Evolutionary conservation across 257 asterid genomes (phyloP).

Genomic region (Jacaranda mimosifolia): DNA sequence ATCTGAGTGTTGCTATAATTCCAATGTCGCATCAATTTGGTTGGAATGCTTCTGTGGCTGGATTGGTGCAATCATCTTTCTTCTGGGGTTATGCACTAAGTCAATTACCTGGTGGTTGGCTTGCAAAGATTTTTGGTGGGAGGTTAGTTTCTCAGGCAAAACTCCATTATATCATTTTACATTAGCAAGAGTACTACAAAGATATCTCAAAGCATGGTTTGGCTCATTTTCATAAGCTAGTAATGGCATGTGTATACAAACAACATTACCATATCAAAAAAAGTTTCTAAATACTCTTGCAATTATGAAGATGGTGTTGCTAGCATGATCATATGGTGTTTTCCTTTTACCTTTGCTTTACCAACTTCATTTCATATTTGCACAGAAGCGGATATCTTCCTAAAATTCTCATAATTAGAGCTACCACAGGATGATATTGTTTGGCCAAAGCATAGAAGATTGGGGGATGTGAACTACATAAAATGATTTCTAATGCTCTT

Average conservation of each 20-base stretch:
- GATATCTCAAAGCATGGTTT: conserved; percentile 15
- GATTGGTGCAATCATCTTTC: conserved; percentile 97
- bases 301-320: background rate
- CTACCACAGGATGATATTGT: background rate
- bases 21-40: conserved; percentile 99
- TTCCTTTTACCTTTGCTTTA: background rate
- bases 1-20: conserved; percentile 92
- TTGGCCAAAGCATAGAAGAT: conserved; percentile 5
- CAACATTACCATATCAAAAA: background rate
- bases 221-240: conserved; percentile 14
- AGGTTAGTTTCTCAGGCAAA: conserved; percentile 67
- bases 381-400: background rate
- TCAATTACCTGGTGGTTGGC: conserved; percentile 99
- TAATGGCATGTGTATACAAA: conserved; percentile 16
- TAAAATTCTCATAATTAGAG: conserved; percentile 2
- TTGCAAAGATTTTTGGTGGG: conserved; percentile 91
- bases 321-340: conserved; percentile 6
- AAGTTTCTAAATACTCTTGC: background rate
- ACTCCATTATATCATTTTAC: conserved; percentile 10
- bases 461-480: conserved; percentile 11
- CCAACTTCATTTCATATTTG: background rate
- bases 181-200: conserved; percentile 2
- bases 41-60: conserved; percentile 94
- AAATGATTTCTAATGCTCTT: background rate
- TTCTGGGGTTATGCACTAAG: conserved; percentile 99